Evolutionary conservation across 306 rosid species (phyloP).

Genomic region (Lathyrus aphaca): DNA sequence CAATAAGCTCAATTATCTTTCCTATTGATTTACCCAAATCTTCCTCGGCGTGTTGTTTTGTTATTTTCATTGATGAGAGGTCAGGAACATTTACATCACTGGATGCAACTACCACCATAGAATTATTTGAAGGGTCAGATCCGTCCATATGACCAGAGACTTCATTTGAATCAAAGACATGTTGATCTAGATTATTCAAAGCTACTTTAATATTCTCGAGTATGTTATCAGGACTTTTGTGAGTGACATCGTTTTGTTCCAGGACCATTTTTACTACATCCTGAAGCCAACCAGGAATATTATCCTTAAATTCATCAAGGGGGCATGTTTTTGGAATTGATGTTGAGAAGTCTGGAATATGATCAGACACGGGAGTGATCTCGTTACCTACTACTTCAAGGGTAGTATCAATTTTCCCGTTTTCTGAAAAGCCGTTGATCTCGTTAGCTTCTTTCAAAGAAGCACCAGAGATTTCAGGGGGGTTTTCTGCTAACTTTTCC

Average conservation of each 20-base stretch:
- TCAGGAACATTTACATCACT: constrained; percentile 39
- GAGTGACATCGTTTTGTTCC: constrained; percentile 53
- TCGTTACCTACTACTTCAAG: constrained; percentile 45
- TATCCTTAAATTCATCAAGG: constrained; percentile 34
- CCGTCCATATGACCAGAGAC: constrained; percentile 41
- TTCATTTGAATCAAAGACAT: constrained; percentile 37
- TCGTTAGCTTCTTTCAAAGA: constrained; percentile 48
- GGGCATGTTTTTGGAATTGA: constrained; percentile 47
- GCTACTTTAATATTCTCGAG: constrained; percentile 59
- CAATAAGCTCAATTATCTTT: constrained; percentile 82
- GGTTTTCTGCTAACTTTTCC: constrained; percentile 83
- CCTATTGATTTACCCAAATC: constrained; percentile 57
- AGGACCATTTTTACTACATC: constrained; percentile 56
- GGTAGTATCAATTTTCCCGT: constrained; percentile 39
- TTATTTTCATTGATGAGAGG: constrained; percentile 36
- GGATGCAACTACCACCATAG: constrained; percentile 39
- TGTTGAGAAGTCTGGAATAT: constrained; percentile 41
- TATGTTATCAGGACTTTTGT: constrained; percentile 51
- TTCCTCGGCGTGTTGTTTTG: constrained; percentile 42
- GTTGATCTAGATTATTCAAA: constrained; percentile 42
- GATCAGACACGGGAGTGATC: constrained; percentile 51
- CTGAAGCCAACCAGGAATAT: constrained; percentile 67
- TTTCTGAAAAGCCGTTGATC: constrained; percentile 46
- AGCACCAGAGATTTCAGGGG: constrained; percentile 40
- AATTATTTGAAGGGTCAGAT: constrained; percentile 36